These are phyloP conservation scores for Mesembryanthemum crystallinum DNA, from an alignment of 148 eudicot genomes.

Conservation along the genomic window DNA sequence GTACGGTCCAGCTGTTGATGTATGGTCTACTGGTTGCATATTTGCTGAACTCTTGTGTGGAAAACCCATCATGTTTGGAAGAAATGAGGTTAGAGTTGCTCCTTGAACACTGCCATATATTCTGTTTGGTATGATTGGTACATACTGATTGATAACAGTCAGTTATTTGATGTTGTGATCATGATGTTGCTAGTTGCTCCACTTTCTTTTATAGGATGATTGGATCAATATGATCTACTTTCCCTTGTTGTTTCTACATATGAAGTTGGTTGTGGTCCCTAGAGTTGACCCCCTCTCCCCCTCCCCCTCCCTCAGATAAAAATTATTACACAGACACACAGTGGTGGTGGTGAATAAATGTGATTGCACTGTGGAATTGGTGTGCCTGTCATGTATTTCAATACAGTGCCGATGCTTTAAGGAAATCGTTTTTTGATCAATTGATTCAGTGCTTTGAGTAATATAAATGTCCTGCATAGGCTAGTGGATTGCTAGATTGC, in stretches of 20 bases:
- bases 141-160: not conserved
- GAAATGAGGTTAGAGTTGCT: slow-evolving; percentile 53
- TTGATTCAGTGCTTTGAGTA: not conserved
- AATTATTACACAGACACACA: not conserved
- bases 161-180: not conserved
- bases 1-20: slow-evolving; percentile 84
- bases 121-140: not conserved
- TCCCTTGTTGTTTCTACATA: not conserved
- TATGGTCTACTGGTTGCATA: slow-evolving; percentile 90
- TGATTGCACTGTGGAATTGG: too few relatives aligned
- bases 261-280: not conserved
- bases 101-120: not conserved
- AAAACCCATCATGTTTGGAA: slow-evolving; percentile 63
- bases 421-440: not conserved
- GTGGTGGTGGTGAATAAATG: not conserved
- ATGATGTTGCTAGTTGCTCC: not conserved
- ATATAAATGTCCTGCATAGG: not conserved
- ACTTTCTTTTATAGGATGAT: not conserved
- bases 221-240: not conserved
- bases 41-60: slow-evolving; percentile 83
- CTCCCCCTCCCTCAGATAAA: not conserved
- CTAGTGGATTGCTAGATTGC: not conserved
- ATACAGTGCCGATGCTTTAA: not conserved
- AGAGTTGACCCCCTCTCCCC: not conserved
- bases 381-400: not conserved